These are phyloP conservation scores for Pseudoneurospora amorphoporcata DNA, from an alignment of 495 filamentous ascomycete species.

Conservation along the genomic window DNA sequence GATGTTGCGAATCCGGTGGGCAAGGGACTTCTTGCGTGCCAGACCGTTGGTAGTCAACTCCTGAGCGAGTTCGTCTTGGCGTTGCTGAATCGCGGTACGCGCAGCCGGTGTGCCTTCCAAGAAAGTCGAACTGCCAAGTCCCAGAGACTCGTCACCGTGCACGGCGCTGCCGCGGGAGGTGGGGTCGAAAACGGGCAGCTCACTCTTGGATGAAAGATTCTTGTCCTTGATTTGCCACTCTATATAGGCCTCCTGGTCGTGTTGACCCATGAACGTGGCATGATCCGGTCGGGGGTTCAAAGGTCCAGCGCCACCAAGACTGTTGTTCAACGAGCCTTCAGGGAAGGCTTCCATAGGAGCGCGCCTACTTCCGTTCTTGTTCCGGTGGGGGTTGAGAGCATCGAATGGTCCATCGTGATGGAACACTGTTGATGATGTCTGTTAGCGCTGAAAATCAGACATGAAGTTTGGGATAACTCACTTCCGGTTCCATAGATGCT, in stretches of 20 bases:
- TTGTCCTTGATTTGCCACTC: constrained; percentile 49
- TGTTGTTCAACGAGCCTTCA: constrained; percentile 82
- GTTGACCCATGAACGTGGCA: constrained; percentile 66
- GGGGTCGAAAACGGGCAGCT: constrained; percentile 40
- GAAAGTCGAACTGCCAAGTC: constrained; percentile 91
- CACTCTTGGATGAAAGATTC: constrained; percentile 17
- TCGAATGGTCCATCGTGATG: constrained; percentile 99
- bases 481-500: constrained; percentile 92
- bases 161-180: constrained; percentile 52
- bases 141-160: constrained; percentile 73
- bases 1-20: constrained; percentile 69
- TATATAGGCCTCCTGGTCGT: constrained; percentile 69
- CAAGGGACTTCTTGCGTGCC: constrained; percentile 84
- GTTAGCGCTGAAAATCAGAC: constrained; percentile 4
- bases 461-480: constrained; percentile 39
- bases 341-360: constrained; percentile 95
- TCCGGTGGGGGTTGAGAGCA: constrained; percentile 92
- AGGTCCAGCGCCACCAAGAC: constrained; percentile 79
- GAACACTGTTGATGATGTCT: constrained; percentile 53
- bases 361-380: constrained; percentile 68
- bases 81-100: constrained; percentile 67
- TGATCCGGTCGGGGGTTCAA: constrained; percentile 74
- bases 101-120: constrained; percentile 89
- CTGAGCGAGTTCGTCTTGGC: constrained; percentile 54
- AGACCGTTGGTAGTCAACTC: constrained; percentile 51